Evolutionary conservation across 2,329 filamentous ascomycete genomes (phyloP).

Genomic region (Gnomoniopsis sp.): DNA sequence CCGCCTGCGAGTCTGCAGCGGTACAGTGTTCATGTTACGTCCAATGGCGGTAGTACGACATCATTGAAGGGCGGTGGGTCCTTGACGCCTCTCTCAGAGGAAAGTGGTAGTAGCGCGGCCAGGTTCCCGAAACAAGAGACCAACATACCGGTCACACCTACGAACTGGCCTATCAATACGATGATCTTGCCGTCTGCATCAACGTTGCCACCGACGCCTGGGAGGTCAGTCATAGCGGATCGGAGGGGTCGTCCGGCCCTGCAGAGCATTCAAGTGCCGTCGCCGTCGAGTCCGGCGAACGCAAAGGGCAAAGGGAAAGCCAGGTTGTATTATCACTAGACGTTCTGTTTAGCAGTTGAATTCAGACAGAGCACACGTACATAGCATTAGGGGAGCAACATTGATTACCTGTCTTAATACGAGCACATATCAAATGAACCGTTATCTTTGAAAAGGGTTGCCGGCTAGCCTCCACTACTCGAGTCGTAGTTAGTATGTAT

Average conservation of each 20-base stretch:
- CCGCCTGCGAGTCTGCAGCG: not conserved
- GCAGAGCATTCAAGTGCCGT: conserved; percentile 3
- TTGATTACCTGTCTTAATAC: not conserved
- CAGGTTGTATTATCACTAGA: not conserved
- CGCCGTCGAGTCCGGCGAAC: not conserved
- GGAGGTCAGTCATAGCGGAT: conserved; percentile 2
- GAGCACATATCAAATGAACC: no score
- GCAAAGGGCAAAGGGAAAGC: not conserved
- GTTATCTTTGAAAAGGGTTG: no score
- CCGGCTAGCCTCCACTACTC: no score
- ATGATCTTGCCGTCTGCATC: not conserved
- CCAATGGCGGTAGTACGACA: not conserved
- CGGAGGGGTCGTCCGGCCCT: conserved; percentile 7
- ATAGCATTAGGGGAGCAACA: not conserved
- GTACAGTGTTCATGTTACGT: conserved; percentile 5
- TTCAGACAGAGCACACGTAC: not conserved
- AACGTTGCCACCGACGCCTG: not conserved
- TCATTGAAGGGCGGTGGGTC: no score
- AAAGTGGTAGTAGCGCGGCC: not conserved
- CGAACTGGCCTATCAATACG: not conserved
- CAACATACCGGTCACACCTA: not conserved
- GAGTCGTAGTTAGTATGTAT: no score
- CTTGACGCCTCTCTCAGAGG: not conserved
- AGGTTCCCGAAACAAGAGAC: not conserved
- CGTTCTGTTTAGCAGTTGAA: not conserved